A percentile compares a stretch with the other conserved stretches of the same genome.
Evolutionary conservation across 768 basidiomycete genomes (phyloP).

Genomic region (Phallus indusiatus): DNA sequence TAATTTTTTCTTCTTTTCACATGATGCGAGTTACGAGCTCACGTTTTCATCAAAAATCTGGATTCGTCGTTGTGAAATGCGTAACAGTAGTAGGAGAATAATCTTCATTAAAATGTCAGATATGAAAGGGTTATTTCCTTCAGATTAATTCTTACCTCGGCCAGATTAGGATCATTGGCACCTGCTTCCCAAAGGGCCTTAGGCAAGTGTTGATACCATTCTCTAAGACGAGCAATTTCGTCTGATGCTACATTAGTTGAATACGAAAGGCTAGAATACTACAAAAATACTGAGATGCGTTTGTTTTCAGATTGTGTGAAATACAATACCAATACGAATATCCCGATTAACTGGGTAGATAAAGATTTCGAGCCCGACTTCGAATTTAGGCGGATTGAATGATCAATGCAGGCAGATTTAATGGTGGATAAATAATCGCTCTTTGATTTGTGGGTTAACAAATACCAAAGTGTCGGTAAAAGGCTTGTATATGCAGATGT

Average conservation of each 20-base stretch:
- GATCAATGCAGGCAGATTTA: constrained; percentile 40
- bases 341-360: constrained; percentile 68
- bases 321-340: constrained; percentile 50
- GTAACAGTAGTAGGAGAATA: constrained; percentile 56
- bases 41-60: not conserved
- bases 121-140: not conserved
- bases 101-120: constrained; percentile 23
- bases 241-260: constrained; percentile 29
- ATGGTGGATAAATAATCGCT: constrained; percentile 31
- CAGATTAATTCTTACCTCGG: constrained; percentile 42
- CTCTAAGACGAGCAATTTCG: constrained; percentile 29
- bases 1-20: too few species aligned
- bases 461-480: constrained; percentile 70
- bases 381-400: constrained; percentile 50
- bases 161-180: constrained; percentile 39
- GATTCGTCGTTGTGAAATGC: constrained; percentile 44
- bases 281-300: not conserved
- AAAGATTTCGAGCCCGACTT: constrained; percentile 54
- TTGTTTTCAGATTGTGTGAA: constrained; percentile 15
- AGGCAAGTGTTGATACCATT: constrained; percentile 72
- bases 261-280: constrained; percentile 32
- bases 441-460: constrained; percentile 42
- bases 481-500: constrained; percentile 53
- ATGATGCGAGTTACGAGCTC: constrained; percentile 7
- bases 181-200: constrained; percentile 82